phyloP scores from a whole-genome alignment of 768 basidiomycete genomes.

The Naematelia aurantialba region DNA sequence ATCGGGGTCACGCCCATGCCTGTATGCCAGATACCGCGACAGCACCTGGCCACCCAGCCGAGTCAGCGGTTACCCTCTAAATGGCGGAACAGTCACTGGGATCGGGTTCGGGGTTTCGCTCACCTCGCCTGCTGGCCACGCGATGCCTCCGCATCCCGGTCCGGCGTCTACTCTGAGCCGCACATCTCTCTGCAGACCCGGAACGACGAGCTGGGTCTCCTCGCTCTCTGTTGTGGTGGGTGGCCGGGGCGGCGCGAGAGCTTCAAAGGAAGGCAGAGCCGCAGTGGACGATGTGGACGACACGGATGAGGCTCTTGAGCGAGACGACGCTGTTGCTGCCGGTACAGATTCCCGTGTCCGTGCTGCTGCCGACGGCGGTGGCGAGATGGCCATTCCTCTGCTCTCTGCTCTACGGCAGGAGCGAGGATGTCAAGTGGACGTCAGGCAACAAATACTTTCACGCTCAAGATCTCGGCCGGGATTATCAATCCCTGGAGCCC shows the following conservation, averaged over 20 bases:
- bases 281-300: slow-evolving; percentile 32
- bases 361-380: background rate
- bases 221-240: slow-evolving; percentile 36
- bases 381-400: background rate
- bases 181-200: slow-evolving; percentile 26
- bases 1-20: slow-evolving; percentile 48
- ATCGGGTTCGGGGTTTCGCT: slow-evolving; percentile 17
- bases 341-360: too few species aligned
- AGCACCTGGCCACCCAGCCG: slow-evolving; percentile 60
- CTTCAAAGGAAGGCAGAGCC: slow-evolving; percentile 32
- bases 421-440: background rate
- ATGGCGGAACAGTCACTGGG: background rate
- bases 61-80: background rate
- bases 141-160: slow-evolving; percentile 85
- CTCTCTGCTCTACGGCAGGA: background rate
- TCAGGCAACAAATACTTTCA: background rate
- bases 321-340: slow-evolving; percentile 4
- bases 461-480: background rate
- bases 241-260: slow-evolving; percentile 34
- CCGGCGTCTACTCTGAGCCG: slow-evolving; percentile 67
- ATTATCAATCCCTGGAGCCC: background rate
- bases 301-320: slow-evolving; percentile 20
- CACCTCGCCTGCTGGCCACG: slow-evolving; percentile 91
- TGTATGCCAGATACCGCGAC: slow-evolving; percentile 66
- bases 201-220: slow-evolving; percentile 31